Evolutionary conservation across 352 stramenopile species (phyloP).

Genomic region (Phytophthora pisi): DNA sequence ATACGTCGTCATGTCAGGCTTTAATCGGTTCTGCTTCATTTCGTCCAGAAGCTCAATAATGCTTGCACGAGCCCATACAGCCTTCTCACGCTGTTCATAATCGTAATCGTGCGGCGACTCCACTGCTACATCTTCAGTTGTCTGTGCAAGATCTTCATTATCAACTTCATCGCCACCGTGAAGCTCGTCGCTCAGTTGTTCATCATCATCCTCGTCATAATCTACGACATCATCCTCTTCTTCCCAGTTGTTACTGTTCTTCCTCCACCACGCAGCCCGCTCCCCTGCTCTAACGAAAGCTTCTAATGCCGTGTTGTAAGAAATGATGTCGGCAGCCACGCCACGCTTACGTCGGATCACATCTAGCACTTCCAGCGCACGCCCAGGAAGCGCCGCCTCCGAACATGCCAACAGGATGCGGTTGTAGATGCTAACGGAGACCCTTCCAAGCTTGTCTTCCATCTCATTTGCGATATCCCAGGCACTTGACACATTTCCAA

Average conservation of each 20-base stretch:
- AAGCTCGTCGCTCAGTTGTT: constrained; percentile 5
- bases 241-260: constrained; percentile 24
- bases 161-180: constrained; percentile 4
- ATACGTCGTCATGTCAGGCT: constrained; percentile 37
- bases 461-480: constrained; percentile 48
- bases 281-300: constrained; percentile 44
- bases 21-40: constrained; percentile 43
- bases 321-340: constrained; percentile 44
- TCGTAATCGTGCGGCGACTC: constrained; percentile 8
- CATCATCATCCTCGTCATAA: constrained; percentile 18
- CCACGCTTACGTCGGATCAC: constrained; percentile 41
- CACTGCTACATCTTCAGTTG: constrained; percentile 1
- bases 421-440: constrained; percentile 57
- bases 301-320: constrained; percentile 66
- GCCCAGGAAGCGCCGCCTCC: constrained; percentile 37
- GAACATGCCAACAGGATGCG: constrained; percentile 64
- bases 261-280: constrained; percentile 28
- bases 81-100: constrained; percentile 25
- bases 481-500: constrained; percentile 54
- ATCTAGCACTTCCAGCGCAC: constrained; percentile 48
- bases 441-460: constrained; percentile 46
- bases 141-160: background rate
- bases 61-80: constrained; percentile 28
- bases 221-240: constrained; percentile 23
- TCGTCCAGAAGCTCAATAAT: constrained; percentile 39